Conservation (phyloP, 768 basidiomycete genomes). For the Strobilomyces dryophilus region DNA sequence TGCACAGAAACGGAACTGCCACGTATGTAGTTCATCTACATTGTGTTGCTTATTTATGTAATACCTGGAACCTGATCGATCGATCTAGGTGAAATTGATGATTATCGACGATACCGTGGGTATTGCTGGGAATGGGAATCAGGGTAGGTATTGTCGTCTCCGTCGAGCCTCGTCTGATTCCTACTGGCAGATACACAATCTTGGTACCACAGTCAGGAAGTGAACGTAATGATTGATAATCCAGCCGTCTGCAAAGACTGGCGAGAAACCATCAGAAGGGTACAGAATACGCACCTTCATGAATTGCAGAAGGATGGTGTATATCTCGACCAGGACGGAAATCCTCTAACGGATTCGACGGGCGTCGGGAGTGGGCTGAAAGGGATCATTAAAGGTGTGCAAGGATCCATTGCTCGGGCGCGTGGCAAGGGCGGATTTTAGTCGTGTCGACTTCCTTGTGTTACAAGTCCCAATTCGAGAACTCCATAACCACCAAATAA, state of each 20-base stretch:
- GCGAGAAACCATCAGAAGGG: conserved; percentile 48
- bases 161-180: conserved; percentile 1
- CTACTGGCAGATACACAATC: conserved; percentile 49
- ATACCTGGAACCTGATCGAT: not conserved
- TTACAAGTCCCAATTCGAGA: too few species aligned
- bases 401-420: conserved; percentile 40
- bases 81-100: conserved; percentile 54
- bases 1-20: conserved; percentile 66
- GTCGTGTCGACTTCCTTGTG: not conserved
- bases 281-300: conserved; percentile 55
- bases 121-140: conserved; percentile 70
- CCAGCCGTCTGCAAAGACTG: conserved; percentile 50
- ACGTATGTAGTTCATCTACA: conserved; percentile 34
- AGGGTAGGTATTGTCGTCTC: conserved; percentile 35
- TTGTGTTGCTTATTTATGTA: not conserved
- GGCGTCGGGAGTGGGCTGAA: conserved; percentile 34
- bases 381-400: conserved; percentile 40
- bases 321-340: conserved; percentile 51
- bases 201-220: conserved; percentile 71
- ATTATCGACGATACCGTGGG: conserved; percentile 60
- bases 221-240: conserved; percentile 62
- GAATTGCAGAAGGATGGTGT: conserved; percentile 46
- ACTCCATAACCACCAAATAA: too few species aligned
- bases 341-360: conserved; percentile 35
- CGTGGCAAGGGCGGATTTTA: conserved; percentile 41